Base-by-base conservation (phyloP, 2,329 filamentous ascomycete genomes). In the Eutypa lata region DNA sequence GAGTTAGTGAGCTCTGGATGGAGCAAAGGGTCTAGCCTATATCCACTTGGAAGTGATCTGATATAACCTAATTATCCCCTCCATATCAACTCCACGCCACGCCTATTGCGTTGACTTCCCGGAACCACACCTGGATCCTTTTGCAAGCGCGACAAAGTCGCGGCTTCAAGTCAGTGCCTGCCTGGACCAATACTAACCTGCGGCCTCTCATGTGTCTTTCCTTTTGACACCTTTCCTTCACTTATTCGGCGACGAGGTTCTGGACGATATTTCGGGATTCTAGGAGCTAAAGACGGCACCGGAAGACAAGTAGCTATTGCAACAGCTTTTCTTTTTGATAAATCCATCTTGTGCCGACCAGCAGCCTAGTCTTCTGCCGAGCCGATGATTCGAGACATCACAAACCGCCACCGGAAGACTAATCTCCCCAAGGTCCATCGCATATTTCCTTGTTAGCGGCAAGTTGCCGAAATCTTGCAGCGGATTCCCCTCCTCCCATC, bases 51-150 rank as follows among this genome's bases (percentile, higher is more conserved):
- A n/a, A 28, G 42, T 28, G 42, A 28, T n/a, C 42, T 45, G 42
- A 45, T 45, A 45, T 45, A 45, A 45, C 42, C 42, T 45, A 45
- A 28, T 45, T 45, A 18, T 45, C 42, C 42, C 42, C 42, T 45
- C 42, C 42, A 45, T 28, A 24, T 28, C 22, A 10, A 38, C 42
- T 45, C 21, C 21, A 7, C 42, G 42, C 42, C 22, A 7, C 42
- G 42, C 42, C 22, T 45, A 45, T 45, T 28, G 22, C 42, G 42
- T 19, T 24, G 42, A 44, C 13, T 24, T 26, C 42, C 22, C 42
- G 42, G 16, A 45, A 26, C 22, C 22, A 45, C 14, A 24, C 14
- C 42, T 45, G 21, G 21, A 45, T 26, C 22, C 19, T 45, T 26
- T 28, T 45, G 22, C 21, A 28, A 22, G 21, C 42, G 42, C 42